Evolutionary conservation across 2,329 filamentous ascomycete genomes (phyloP).

Genomic region (Hymenoscyphus albidus): DNA sequence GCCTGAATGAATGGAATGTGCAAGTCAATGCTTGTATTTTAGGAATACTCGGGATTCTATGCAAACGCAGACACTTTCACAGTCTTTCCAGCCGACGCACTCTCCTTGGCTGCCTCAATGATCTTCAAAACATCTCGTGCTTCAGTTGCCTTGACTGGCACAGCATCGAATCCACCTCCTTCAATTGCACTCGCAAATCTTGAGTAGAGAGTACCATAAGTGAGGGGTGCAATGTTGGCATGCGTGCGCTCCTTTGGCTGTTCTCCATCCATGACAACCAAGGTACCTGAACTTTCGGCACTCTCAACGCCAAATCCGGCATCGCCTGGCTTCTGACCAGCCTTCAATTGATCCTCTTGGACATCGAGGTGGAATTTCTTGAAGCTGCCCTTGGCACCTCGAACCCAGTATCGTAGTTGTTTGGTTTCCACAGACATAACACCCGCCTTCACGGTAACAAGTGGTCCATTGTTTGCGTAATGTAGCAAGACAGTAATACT

Average conservation of each 20-base stretch:
- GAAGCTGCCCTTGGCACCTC: constrained; percentile 70
- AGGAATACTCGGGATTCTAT: not conserved
- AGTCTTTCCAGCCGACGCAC: constrained; percentile 45
- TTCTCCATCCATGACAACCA: constrained; percentile 53
- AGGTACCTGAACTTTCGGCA: constrained; percentile 51
- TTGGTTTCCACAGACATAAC: constrained; percentile 64
- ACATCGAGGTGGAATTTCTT: constrained; percentile 68
- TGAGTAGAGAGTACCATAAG: constrained; percentile 66
- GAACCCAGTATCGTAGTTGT: constrained; percentile 73
- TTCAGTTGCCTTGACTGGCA: constrained; percentile 52
- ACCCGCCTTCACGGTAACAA: constrained; percentile 67
- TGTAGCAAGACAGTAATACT: constrained; percentile 61
- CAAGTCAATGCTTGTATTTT: not conserved
- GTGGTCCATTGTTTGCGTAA: constrained; percentile 54
- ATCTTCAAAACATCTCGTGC: constrained; percentile 51
- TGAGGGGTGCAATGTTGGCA: constrained; percentile 60
- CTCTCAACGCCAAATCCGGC: constrained; percentile 62
- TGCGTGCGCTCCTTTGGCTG: constrained; percentile 47
- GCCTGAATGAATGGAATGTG: not conserved
- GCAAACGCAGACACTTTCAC: constrained; percentile 17
- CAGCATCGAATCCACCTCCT: constrained; percentile 43
- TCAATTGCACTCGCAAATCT: constrained; percentile 48
- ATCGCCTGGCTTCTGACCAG: constrained; percentile 58
- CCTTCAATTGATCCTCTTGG: constrained; percentile 71
- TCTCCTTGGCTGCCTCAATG: constrained; percentile 53